phyloP scores from a whole-genome alignment of 441 rosid genomes.

The Populus hybrid region DNA sequence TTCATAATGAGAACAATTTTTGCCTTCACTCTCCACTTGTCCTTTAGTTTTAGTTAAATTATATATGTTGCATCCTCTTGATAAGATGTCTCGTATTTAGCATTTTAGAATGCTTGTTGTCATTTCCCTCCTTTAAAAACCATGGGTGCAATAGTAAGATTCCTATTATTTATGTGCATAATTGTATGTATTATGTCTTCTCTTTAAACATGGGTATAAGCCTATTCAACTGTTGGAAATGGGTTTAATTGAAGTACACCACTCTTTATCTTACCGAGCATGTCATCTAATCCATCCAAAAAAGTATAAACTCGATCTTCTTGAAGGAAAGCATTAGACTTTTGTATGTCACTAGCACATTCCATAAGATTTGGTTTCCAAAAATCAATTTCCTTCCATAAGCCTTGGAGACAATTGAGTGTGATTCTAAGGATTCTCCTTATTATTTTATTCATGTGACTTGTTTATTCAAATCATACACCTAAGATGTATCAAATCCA shows the following conservation, averaged over 20 bases:
- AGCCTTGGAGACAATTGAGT: neutral
- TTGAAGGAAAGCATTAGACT: neutral
- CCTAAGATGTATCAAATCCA: neutral
- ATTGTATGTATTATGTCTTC: too few species aligned
- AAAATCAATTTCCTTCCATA: slow-evolving; percentile 5
- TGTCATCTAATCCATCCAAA: neutral
- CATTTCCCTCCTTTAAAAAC: neutral
- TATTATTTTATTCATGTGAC: neutral
- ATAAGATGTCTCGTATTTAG: too few species aligned
- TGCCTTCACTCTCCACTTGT: too few species aligned
- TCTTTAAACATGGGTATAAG: neutral
- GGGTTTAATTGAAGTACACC: neutral
- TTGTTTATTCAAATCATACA: neutral
- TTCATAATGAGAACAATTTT: neutral
- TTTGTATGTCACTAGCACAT: neutral
- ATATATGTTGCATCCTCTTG: too few species aligned
- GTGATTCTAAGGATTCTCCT: neutral
- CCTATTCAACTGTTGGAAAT: neutral
- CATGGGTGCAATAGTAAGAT: neutral
- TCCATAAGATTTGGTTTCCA: neutral
- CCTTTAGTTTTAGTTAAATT: too few species aligned
- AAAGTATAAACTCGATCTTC: neutral
- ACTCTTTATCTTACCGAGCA: neutral
- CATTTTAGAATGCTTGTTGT: too few species aligned
- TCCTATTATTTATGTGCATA: too few species aligned